phyloP scores from a whole-genome alignment of 2,329 filamentous ascomycete species.

The Helicocarpus griseus region DNA sequence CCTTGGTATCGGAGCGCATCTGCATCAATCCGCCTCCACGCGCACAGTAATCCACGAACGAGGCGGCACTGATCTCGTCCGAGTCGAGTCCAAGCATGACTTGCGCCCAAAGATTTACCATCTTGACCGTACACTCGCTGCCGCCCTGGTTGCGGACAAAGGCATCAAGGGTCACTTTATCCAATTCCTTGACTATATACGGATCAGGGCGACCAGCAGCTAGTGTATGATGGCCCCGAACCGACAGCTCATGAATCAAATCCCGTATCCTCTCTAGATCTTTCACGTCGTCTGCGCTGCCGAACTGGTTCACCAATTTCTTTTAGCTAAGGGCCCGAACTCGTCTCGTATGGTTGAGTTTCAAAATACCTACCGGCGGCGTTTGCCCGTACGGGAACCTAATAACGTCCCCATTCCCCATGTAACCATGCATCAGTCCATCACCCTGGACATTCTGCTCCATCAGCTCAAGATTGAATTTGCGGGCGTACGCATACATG shows the following conservation, averaged over 20 bases:
- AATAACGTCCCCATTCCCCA: slow-evolving; percentile 14
- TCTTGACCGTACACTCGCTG: slow-evolving; percentile 20
- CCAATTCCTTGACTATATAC: slow-evolving; percentile 16
- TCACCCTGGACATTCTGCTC: slow-evolving; percentile 23
- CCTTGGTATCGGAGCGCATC: slow-evolving; percentile 27
- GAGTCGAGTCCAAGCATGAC: slow-evolving; percentile 33
- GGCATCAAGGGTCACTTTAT: slow-evolving; percentile 25
- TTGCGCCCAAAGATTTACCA: slow-evolving; percentile 29
- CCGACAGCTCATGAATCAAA: slow-evolving; percentile 26
- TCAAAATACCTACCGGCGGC: slow-evolving; percentile 18
- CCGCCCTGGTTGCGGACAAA: slow-evolving; percentile 27
- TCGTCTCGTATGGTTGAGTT: not conserved
- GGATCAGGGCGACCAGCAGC: not conserved
- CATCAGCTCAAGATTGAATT: slow-evolving; percentile 21
- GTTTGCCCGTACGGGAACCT: slow-evolving; percentile 26
- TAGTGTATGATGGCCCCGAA: slow-evolving; percentile 12
- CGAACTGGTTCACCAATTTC: not conserved
- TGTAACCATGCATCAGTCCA: slow-evolving; percentile 11
- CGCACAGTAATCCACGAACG: slow-evolving; percentile 32
- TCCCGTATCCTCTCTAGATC: slow-evolving; percentile 27
- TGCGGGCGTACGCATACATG: slow-evolving; percentile 20
- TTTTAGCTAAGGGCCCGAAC: too few relatives aligned
- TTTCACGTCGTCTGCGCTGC: slow-evolving; percentile 19
- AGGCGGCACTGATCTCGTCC: slow-evolving; percentile 27
- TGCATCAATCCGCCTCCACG: slow-evolving; percentile 25